Base-by-base conservation (phyloP, 768 basidiomycete species). In the Russula sp. region DNA sequence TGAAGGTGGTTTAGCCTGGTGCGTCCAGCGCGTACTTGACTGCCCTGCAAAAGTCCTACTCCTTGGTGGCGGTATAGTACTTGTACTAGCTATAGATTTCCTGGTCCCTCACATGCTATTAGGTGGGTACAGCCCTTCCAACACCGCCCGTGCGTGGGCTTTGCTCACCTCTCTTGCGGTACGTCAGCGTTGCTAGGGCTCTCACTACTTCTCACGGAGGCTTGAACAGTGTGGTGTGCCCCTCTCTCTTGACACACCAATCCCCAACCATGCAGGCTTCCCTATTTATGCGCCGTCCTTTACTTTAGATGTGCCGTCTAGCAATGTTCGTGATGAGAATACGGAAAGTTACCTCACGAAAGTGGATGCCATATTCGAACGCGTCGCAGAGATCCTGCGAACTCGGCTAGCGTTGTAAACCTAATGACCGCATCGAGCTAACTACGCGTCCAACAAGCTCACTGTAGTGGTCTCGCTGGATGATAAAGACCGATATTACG, bases 71-170 rank as follows among this genome's bases (percentile, higher is more conserved):
- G 91, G 90, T 85, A 68, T 55, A 76, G 74, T 66, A 8, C 40
- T 36, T 24, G 60, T 11, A 44, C 55, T n/a, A 57, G 20, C 22
- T 40, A 44, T 5, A 16, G 5, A n/a, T 11, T 2, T 50, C 22
- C 16, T 62, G 56, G 2, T 48, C 18, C 22, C 49, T 64, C 20
- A 63, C 36, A 42, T 26, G 13, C 4, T n/a, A 34, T 59, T 59
- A 82, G 92, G 94, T 20, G 95, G 95, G 0, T 97, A 98, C 72
- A 79, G 90, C 69, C 83, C 84, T 5, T 77, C 90, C 1, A 95
- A 95, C 69, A 86, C 86, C 1, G 94, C 94, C 0, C 82, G 94
- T 14, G 90, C 91, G 0, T 97, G 93, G 92, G 79, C 91, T 0
- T 85, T 85, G 70, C 75, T 94, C 20, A 96, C 94, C 1, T 87